Evolutionary conservation across 805 yeast species (phyloP), one percentile per base, ranked within the genome.

Genomic region (Starmerella powellii): DNA sequence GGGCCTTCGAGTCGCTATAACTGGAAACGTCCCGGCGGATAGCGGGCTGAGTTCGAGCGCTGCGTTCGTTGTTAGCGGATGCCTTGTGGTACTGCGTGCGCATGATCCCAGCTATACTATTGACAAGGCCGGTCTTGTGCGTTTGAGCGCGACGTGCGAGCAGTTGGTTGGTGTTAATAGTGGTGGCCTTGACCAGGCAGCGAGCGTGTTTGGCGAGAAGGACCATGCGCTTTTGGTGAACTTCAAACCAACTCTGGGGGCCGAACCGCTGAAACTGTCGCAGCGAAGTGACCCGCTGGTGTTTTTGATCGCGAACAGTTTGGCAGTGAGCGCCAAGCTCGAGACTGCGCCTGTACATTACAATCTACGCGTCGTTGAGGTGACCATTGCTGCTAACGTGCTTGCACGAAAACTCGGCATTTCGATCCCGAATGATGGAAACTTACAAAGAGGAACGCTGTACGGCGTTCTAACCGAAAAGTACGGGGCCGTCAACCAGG

Each of bases 131-230:
- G 76, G 68, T 44, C 63, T 79, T 45, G 74, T 79, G 16, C 59
- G 63, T 41, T 73, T 78, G 39, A 76, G 85, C 5, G 76, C 74
- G 32, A 73, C 71, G 4, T 73, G 78, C 31, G 86, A 79, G 56
- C 82, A 78, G 59, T 73, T 73, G 41, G 74, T 79, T 29, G 86
- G 86, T 28, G 80, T 79, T 40, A 78, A 76, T 56, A 74, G 78
- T 28, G 87, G 86, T n/a, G 85, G 86, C 31, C 73, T 79, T 80
- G 86, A 79, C 56, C 86, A 79, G 60, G 70, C 79, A 37, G 86
- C 85, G 3, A 73, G 80, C 0, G 68, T 80, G 19, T 77, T 71
- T 49, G 85, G 86, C 17, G 74, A 70, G 52, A 62, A 59, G 32
- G 67, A 66, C 45, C 73, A 78, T 48, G 79, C 78, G 1, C 59